Evolutionary conservation across 2,329 filamentous ascomycete genomes (phyloP), one percentile per base, ranked within the genome.

Genomic region (Berkeleyomyces basicola): DNA sequence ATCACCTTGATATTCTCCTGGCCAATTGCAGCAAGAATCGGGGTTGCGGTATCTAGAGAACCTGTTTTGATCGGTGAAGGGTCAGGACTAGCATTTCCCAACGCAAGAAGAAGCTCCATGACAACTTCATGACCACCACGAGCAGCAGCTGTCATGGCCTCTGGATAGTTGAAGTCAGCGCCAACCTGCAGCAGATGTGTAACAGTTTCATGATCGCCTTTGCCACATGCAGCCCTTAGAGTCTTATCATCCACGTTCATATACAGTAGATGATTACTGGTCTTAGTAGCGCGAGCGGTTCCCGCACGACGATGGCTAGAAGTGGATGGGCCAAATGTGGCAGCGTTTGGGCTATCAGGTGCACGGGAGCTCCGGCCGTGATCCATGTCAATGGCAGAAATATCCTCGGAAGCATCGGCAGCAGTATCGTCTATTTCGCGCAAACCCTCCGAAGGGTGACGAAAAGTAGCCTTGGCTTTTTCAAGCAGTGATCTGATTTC

Each of bases 11-110:
- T 80, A 68, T 96, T 93, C 66, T 85, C 83, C 67, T 92, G 87
- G 14, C 93, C 92, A 67, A 99, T 96, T 1, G 93, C 91, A 64
- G 91, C 90, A 44, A 96, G 81, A 78, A 99, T 95, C 1, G 93
- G 93, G 0, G 92, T 97, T 60, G 91, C 87, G 69, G 88, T 85
- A 63, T 93, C 90, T 49, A 79, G 74, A 37, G 79, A 77, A 64
- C 82, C 77, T 39, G 79, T 78, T 7, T 77, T 69, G 57, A 90
- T 73, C 10, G 88, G 82, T 5, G 80, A 77, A 40, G 90, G 90
- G 68, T 93, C 88, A 0, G 81, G 78, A 61, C 82, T 81, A 10
- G 81, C 80, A 58, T 79, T 77, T 2, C 86, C 86, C 67, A 90
- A 76, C 7, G 85, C 86, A 49, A 90, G 73, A 59, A 90, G 73